Evolutionary conservation across 495 filamentous ascomycete species (phyloP).

Genomic region (Hypoxylon perforatum): DNA sequence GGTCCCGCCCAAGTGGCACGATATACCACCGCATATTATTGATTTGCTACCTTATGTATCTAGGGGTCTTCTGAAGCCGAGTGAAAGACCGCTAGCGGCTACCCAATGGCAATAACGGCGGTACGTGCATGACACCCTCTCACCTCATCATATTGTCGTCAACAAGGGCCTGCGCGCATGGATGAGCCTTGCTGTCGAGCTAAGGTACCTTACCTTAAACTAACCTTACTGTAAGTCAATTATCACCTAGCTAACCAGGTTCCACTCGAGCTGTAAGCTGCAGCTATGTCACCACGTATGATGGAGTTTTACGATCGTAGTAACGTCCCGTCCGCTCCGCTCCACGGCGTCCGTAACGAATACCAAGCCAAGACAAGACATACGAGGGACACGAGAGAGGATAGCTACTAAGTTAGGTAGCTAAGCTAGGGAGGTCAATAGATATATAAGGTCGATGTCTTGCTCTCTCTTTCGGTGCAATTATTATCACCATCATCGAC

Average conservation of each 20-base stretch:
- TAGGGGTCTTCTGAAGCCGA: slow-evolving; percentile 15
- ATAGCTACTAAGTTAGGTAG: slow-evolving; percentile 7
- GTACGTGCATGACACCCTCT: slow-evolving; percentile 5
- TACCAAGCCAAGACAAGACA: slow-evolving; percentile 14
- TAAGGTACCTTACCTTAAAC: slow-evolving; percentile 9
- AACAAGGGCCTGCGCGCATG: too few species aligned
- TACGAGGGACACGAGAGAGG: slow-evolving; percentile 17
- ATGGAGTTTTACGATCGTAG: slow-evolving; percentile 29
- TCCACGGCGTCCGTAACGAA: slow-evolving; percentile 9
- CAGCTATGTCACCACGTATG: slow-evolving; percentile 38
- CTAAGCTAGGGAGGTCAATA: background rate
- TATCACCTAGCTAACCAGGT: slow-evolving; percentile 9
- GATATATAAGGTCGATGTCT: slow-evolving; percentile 33
- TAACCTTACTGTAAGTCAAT: slow-evolving; percentile 14
- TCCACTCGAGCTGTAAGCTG: slow-evolving; percentile 35
- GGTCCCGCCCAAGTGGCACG: slow-evolving; percentile 35
- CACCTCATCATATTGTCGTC: slow-evolving; percentile 28
- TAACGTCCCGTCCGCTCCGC: slow-evolving; percentile 35
- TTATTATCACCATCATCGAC: slow-evolving; percentile 19
- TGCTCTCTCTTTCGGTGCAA: slow-evolving; percentile 15
- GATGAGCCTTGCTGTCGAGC: slow-evolving; percentile 16
- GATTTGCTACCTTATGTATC: slow-evolving; percentile 22
- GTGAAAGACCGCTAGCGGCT: slow-evolving; percentile 3
- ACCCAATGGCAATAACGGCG: slow-evolving; percentile 15
- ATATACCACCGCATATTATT: slow-evolving; percentile 16